Percentiles rank a stretch among this genome's conserved stretches.
Evolutionary conservation across 805 yeast species (phyloP).

Genomic region (Wickerhamiella domercqiae): DNA sequence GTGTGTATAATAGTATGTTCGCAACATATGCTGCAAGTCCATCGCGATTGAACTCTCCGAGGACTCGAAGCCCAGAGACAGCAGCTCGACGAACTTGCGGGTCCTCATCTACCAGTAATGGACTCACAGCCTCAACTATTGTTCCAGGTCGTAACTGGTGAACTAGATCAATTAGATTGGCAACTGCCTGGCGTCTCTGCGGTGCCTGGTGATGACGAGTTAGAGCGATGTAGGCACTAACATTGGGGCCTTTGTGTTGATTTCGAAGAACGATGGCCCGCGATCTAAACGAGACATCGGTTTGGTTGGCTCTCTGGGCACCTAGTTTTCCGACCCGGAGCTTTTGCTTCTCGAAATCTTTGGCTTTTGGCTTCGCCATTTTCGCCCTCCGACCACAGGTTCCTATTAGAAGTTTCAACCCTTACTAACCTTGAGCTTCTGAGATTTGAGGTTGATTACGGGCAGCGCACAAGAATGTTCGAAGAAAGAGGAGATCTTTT

Average conservation of each 20-base stretch:
- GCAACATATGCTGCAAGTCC: conserved; percentile 25
- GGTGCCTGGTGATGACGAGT: conserved; percentile 17
- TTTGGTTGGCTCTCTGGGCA: conserved; percentile 54
- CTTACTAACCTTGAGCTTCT: too few species aligned
- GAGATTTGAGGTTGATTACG: too few species aligned
- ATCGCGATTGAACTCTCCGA: conserved; percentile 12
- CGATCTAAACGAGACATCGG: conserved; percentile 75
- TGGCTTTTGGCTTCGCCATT: conserved; percentile 39
- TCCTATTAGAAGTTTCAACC: too few species aligned
- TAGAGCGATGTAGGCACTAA: conserved; percentile 12
- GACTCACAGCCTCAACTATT: conserved; percentile 36
- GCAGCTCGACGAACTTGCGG: conserved; percentile 45
- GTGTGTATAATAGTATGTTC: conserved; percentile 47
- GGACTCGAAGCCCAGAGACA: conserved; percentile 29
- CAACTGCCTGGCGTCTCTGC: conserved; percentile 16
- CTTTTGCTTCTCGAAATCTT: conserved; percentile 63
- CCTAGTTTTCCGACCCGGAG: conserved; percentile 77
- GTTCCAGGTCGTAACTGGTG: conserved; percentile 9
- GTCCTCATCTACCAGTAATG: conserved; percentile 54
- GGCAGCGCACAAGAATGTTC: too few species aligned
- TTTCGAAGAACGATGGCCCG: conserved; percentile 38
- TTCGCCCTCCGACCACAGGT: too few species aligned
- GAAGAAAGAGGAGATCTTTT: too few species aligned
- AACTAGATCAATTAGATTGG: conserved; percentile 10
- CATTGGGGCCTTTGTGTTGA: conserved; percentile 21